Conservation (phyloP, 2,329 filamentous ascomycete genomes). For the Beauveria bassiana region DNA sequence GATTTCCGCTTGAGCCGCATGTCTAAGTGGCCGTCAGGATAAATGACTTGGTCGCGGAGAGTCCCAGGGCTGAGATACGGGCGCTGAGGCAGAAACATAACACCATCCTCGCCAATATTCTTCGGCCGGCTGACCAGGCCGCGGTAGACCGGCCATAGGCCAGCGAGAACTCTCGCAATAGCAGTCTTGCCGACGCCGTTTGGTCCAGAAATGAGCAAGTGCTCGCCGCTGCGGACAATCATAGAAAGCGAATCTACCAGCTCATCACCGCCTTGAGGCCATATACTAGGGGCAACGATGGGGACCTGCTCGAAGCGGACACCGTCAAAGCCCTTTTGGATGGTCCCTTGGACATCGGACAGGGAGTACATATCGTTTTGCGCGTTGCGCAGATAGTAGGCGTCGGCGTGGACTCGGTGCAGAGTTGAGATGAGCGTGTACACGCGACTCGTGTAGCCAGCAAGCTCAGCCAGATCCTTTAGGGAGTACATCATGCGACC, state of each 20-base stretch:
- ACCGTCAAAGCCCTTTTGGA: conserved; percentile 90
- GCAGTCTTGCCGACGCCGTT: conserved; percentile 93
- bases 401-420: conserved; percentile 84
- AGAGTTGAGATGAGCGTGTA: conserved; percentile 93
- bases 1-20: conserved; percentile 76
- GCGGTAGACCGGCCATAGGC: conserved; percentile 92
- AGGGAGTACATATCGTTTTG: conserved; percentile 79
- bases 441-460: conserved; percentile 90
- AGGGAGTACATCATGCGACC: conserved; percentile 99
- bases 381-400: conserved; percentile 64
- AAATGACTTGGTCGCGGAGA: conserved; percentile 93
- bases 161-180: conserved; percentile 79
- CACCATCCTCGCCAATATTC: conserved; percentile 72
- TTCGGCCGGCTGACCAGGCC: conserved; percentile 86
- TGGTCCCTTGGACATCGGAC: conserved; percentile 86
- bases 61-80: conserved; percentile 91
- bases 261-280: conserved; percentile 86
- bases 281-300: conserved; percentile 79
- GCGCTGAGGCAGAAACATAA: conserved; percentile 96
- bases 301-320: conserved; percentile 90
- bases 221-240: conserved; percentile 82
- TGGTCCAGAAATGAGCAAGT: conserved; percentile 87
- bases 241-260: conserved; percentile 83
- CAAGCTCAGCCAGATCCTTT: conserved; percentile 92
- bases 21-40: conserved; percentile 88